A percentile compares a stretch with the other conserved stretches of the same genome.
These are phyloP conservation scores for Cyclospora cayetanensis DNA, from an alignment of 169 alveolate genomes.

Conservation along the genomic window DNA sequence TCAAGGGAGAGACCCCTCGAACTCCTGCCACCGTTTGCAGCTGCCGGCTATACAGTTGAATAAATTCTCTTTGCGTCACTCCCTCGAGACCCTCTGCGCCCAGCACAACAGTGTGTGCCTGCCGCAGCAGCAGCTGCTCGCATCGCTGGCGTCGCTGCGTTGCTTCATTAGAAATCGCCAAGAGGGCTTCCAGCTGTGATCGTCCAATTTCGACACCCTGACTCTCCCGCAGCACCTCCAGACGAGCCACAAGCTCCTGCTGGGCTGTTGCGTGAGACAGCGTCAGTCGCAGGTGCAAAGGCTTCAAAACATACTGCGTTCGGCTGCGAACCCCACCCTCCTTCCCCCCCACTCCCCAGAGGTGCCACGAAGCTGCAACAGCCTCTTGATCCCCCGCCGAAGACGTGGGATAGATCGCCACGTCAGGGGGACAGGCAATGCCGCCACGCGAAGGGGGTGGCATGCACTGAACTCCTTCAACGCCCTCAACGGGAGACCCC, in stretches of 20 bases:
- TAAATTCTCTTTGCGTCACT: conserved; percentile 82
- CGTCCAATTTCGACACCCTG: conserved; percentile 81
- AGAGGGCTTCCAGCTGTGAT: conserved; percentile 79
- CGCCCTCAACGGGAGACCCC: too few species aligned
- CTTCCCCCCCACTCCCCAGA: neutral
- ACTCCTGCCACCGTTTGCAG: conserved; percentile 51
- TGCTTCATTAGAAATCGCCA: conserved; percentile 81
- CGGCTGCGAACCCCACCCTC: neutral
- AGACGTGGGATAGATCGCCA: neutral
- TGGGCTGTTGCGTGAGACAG: conserved; percentile 74
- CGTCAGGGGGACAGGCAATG: too few species aligned
- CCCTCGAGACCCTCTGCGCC: conserved; percentile 84
- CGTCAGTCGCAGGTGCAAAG: conserved; percentile 72
- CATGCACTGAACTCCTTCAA: too few species aligned
- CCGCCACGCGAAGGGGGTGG: too few species aligned
- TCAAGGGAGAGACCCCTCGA: conserved; percentile 48
- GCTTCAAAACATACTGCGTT: conserved; percentile 74
- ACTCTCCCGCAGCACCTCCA: conserved; percentile 78
- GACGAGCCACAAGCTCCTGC: conserved; percentile 78
- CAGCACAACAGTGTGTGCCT: conserved; percentile 81
- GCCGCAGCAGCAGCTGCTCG: conserved; percentile 78
- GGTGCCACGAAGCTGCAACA: too few species aligned
- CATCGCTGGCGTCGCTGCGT: conserved; percentile 77
- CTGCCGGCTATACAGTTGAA: conserved; percentile 80
- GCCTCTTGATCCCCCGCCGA: neutral